Percentiles rank a stretch among this genome's conserved stretches.
Conservation (phyloP, 2,329 filamentous ascomycete species). For the Juglanconis oblonga region DNA sequence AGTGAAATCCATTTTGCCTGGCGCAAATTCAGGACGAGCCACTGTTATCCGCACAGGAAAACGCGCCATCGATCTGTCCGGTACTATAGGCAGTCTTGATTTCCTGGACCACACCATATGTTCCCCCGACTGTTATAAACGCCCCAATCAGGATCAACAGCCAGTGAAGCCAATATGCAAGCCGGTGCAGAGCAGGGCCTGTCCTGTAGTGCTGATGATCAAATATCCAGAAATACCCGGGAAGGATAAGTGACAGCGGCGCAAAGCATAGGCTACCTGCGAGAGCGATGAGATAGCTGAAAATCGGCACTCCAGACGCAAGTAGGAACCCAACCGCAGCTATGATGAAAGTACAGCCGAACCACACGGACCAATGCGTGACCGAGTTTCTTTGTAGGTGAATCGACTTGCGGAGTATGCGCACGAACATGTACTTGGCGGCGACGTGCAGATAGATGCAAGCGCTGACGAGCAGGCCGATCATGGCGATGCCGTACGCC, state of each 20-base stretch:
- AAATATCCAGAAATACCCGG: constrained; percentile 11
- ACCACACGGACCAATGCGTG: constrained; percentile 30
- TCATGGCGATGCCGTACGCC: constrained; percentile 56
- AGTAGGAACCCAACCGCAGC: constrained; percentile 24
- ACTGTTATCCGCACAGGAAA: constrained; percentile 16
- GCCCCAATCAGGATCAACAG: constrained; percentile 12
- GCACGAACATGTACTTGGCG: constrained; percentile 33
- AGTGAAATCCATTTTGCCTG: too few species aligned
- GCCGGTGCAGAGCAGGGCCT: not conserved
- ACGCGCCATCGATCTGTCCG: constrained; percentile 14
- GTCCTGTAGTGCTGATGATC: constrained; percentile 10
- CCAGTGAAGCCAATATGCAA: constrained; percentile 11
- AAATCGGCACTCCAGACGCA: constrained; percentile 26
- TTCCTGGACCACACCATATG: constrained; percentile 13
- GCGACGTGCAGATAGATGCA: constrained; percentile 30
- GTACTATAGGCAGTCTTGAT: constrained; percentile 16
- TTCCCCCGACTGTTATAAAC: constrained; percentile 18
- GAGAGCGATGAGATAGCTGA: constrained; percentile 21
- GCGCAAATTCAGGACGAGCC: not conserved
- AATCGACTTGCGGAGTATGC: constrained; percentile 27
- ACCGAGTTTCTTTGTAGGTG: constrained; percentile 29
- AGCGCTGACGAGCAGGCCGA: constrained; percentile 47
- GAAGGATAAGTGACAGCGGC: constrained; percentile 9
- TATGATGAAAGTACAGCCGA: constrained; percentile 24
- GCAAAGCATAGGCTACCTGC: constrained; percentile 17